Evolutionary conservation across 768 basidiomycete species (phyloP), one percentile per base, ranked within the genome.

Genomic region (Leucosporidium yakuticum): DNA sequence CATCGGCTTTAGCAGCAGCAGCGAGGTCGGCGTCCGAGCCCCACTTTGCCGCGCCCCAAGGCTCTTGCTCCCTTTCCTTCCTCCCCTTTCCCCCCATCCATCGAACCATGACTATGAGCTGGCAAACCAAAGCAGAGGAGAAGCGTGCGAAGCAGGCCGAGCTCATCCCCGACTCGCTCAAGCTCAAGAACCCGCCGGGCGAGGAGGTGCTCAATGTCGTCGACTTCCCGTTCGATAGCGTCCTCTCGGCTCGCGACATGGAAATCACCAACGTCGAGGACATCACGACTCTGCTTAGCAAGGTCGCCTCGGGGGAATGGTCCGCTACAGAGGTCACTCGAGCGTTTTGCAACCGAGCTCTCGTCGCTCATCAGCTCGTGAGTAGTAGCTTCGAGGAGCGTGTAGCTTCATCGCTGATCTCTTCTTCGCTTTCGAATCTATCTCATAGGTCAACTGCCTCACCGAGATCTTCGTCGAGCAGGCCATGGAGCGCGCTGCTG

Each of bases 401-500:
- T 44, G 39, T 15, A 36, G 34, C 2, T 21, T 12, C 31, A 4
- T 27, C 20, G 12, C 20, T 32, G 12, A 31, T 27, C 32, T 11
- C 56, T 57, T 29, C 9, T 14, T 5, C 32, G 23, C 17, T 56
- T 14, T 7, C 17, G 9, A 39, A 12, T n/a, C 51, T 36, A 17
- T 23, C 14, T 29, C 20, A 7, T 34, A 90, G 88, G 85, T 85
- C 8, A 90, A 90, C 71, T 91, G 90, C 75, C 76, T 92, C 50
- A 90, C 88, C 0, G 89, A 91, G 76, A 85, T 91, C 34, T 90
- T 88, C 70, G 82, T 90, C 63, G 87, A 90, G 29, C 82, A 83
- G 12, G 90, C 88, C 0, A 79, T 89, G 9, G 80, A 77, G n/a
- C 82, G 85, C n/a, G 90, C 91, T 4, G 78, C 81, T 23, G 82